Evolutionary conservation across 2,329 filamentous ascomycete genomes (phyloP).

Genomic region (Fusarium sp.): DNA sequence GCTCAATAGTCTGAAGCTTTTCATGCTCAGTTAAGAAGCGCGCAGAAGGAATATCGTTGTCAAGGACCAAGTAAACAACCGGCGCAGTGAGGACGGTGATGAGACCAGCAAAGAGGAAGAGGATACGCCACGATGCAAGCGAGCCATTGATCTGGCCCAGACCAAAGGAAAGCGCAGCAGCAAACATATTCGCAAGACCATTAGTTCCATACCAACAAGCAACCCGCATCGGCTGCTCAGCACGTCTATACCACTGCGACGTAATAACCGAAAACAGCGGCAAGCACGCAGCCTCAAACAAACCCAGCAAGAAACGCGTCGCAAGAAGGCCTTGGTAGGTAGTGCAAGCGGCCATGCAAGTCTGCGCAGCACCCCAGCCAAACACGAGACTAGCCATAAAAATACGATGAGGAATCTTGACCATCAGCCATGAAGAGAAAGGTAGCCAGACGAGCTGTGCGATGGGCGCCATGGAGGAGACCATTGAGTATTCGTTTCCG

Average conservation of each 20-base stretch:
- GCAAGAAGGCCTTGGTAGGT: slow-evolving; percentile 59
- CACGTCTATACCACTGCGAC: slow-evolving; percentile 57
- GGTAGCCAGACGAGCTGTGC: slow-evolving; percentile 70
- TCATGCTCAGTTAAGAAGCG: slow-evolving; percentile 72
- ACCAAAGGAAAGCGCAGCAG: slow-evolving; percentile 64
- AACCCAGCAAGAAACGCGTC: slow-evolving; percentile 58
- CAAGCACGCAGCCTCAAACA: slow-evolving; percentile 62
- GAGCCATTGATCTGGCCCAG: slow-evolving; percentile 60
- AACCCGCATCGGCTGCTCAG: slow-evolving; percentile 70
- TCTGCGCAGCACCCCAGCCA: slow-evolving; percentile 56
- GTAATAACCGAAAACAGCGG: slow-evolving; percentile 59
- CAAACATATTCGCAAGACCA: slow-evolving; percentile 65
- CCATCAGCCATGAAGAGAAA: slow-evolving; percentile 67
- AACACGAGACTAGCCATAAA: slow-evolving; percentile 62
- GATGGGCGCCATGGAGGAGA: slow-evolving; percentile 66
- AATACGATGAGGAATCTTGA: slow-evolving; percentile 67
- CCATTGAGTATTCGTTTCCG: slow-evolving; percentile 64
- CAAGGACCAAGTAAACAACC: slow-evolving; percentile 67
- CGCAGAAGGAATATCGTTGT: slow-evolving; percentile 65
- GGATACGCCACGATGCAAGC: slow-evolving; percentile 54
- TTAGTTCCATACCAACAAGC: slow-evolving; percentile 75
- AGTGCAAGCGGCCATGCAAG: slow-evolving; percentile 57
- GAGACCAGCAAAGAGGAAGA: slow-evolving; percentile 70
- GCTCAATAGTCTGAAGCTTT: slow-evolving; percentile 72
- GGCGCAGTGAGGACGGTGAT: slow-evolving; percentile 67